phyloP scores from a whole-genome alignment of 2,329 filamentous ascomycete genomes.

The Emericellopsis cladophorae region DNA sequence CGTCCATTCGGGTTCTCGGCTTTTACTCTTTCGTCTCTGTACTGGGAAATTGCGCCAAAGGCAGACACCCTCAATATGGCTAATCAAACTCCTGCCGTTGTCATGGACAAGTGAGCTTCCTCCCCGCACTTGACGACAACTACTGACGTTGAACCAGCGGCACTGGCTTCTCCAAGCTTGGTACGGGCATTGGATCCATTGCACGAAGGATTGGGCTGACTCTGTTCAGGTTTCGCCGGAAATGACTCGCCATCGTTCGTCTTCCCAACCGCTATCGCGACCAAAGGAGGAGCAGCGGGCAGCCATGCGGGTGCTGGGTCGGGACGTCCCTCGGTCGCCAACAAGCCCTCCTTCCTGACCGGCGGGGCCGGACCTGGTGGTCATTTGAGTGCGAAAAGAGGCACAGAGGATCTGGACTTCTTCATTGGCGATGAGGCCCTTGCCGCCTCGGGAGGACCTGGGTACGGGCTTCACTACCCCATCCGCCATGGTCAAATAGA shows the following conservation, averaged over 20 bases:
- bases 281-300: slow-evolving; percentile 60
- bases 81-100: slow-evolving; percentile 98
- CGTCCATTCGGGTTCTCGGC: not conserved
- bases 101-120: slow-evolving; percentile 98
- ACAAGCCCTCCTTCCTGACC: slow-evolving; percentile 91
- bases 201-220: not conserved
- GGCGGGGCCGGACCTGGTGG: slow-evolving; percentile 75
- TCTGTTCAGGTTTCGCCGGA: slow-evolving; percentile 74
- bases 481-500: slow-evolving; percentile 97
- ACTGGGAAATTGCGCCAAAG: not conserved
- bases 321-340: slow-evolving; percentile 78
- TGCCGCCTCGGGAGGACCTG: slow-evolving; percentile 69
- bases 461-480: slow-evolving; percentile 94
- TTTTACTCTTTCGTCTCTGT: not conserved
- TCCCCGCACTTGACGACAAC: slow-evolving; percentile 13
- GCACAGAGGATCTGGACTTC: slow-evolving; percentile 95
- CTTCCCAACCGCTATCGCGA: slow-evolving; percentile 96
- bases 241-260: slow-evolving; percentile 99
- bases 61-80: slow-evolving; percentile 51
- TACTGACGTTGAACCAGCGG: slow-evolving; percentile 51
- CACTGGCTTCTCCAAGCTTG: slow-evolving; percentile 98
- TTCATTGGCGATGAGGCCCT: slow-evolving; percentile 98
- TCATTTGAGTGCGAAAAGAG: slow-evolving; percentile 81
- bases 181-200: slow-evolving; percentile 35
- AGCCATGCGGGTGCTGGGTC: slow-evolving; percentile 67